Conservation (phyloP, 2,329 filamentous ascomycete genomes). For the Trichocomaceae sp. region DNA sequence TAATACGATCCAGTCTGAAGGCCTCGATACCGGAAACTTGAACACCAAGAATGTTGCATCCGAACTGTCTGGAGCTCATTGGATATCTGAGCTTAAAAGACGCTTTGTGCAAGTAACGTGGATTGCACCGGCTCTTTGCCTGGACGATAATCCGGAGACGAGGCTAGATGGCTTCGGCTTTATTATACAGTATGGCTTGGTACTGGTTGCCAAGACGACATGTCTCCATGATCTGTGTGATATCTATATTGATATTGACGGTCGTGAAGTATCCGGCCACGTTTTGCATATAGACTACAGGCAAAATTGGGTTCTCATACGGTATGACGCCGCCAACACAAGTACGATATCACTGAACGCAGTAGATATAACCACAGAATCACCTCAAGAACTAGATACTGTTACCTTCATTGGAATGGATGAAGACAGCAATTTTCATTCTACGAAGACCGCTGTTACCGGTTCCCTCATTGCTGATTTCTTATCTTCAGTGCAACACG, state of each 20-base stretch:
- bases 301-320: conserved; percentile 8
- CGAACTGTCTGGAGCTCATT: neutral
- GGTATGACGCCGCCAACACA: conserved; percentile 2
- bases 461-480: conserved; percentile 6
- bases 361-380: neutral
- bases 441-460: conserved; percentile 1
- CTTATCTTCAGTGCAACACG: neutral
- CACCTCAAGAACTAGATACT: conserved; percentile 2
- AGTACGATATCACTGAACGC: conserved; percentile 2
- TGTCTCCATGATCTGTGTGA: conserved; percentile 9
- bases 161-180: conserved; percentile 2
- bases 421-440: neutral
- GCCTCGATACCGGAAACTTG: neutral
- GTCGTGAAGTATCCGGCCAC: conserved; percentile 5
- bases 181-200: conserved; percentile 1
- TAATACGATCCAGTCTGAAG: neutral
- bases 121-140: conserved; percentile 3
- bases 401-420: conserved; percentile 8
- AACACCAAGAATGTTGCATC: neutral
- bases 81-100: conserved; percentile 4
- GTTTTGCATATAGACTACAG: conserved; percentile 4
- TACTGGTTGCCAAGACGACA: neutral
- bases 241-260: conserved; percentile 10
- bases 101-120: conserved; percentile 10
- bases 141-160: conserved; percentile 2